Percentiles rank a stretch among this genome's conserved stretches.
Evolutionary conservation across 306 rosid genomes (phyloP).

Genomic region (Cucumis hystrix): DNA sequence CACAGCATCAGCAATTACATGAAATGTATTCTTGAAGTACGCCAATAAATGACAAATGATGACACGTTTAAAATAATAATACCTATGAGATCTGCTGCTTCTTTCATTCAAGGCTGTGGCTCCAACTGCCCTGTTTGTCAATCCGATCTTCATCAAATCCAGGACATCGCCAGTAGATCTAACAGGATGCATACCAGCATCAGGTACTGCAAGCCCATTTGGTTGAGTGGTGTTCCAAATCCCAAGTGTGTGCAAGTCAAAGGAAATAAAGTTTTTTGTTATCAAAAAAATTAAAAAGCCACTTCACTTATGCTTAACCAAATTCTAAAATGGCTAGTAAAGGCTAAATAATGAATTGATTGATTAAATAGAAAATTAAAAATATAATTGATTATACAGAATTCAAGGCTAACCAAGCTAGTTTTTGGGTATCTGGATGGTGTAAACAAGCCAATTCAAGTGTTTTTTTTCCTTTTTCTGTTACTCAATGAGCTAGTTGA

Average conservation of each 20-base stretch:
- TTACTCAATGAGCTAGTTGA: neutral
- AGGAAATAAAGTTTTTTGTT: conserved; percentile 25
- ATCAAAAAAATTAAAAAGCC: neutral
- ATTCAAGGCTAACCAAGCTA: neutral
- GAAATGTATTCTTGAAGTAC: neutral
- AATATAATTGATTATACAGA: neutral
- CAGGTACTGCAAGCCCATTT: conserved; percentile 96
- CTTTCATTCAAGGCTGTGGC: conserved; percentile 93
- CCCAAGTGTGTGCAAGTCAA: conserved; percentile 99
- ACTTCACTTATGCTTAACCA: neutral
- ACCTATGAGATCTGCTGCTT: conserved; percentile 99
- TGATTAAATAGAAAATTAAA: neutral
- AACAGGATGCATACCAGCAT: conserved; percentile 89
- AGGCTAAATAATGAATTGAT: neutral
- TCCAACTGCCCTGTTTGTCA: conserved; percentile 71
- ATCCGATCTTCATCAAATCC: conserved; percentile 70
- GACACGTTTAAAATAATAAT: conserved; percentile 14
- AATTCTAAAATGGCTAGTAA: neutral
- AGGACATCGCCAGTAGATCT: conserved; percentile 67
- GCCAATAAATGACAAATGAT: conserved; percentile 4
- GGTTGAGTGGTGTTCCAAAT: conserved; percentile 94
- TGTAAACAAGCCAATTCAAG: neutral
- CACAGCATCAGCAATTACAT: conserved; percentile 11
- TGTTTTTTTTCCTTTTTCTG: neutral
- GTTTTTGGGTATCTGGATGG: neutral